phyloP scores from a whole-genome alignment of 306 rosid genomes.

The Castanopsis chinensis region DNA sequence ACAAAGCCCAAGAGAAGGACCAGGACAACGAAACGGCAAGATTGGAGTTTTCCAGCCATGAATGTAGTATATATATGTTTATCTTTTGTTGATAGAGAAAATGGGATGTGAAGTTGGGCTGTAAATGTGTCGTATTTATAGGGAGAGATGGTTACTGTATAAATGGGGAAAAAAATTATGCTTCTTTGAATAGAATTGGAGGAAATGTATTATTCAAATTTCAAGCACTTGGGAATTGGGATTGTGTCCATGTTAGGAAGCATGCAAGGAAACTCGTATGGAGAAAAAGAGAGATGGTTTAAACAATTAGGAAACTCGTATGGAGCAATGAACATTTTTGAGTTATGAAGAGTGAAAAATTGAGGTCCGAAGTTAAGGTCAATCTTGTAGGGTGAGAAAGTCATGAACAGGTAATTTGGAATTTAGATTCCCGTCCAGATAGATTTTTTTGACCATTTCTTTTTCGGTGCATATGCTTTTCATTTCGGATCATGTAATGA shows the following conservation, averaged over 20 bases:
- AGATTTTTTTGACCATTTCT: background rate
- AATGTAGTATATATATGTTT: no score
- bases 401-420: background rate
- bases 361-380: background rate
- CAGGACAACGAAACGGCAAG: no score
- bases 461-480: background rate
- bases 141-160: no score
- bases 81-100: no score
- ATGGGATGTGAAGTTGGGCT: no score
- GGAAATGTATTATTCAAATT: background rate
- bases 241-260: background rate
- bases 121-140: no score
- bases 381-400: background rate
- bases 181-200: no score
- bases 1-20: no score
- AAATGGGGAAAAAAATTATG: no score
- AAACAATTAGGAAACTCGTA: background rate
- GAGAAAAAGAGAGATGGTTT: background rate
- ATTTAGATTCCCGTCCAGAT: background rate
- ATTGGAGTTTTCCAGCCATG: no score
- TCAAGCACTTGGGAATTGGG: background rate
- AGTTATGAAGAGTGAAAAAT: no score
- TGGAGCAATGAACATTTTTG: background rate
- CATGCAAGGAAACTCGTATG: background rate
- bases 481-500: no score